Base-by-base conservation (phyloP, 345 rosid genomes). In the Limnanthes douglasii region DNA sequence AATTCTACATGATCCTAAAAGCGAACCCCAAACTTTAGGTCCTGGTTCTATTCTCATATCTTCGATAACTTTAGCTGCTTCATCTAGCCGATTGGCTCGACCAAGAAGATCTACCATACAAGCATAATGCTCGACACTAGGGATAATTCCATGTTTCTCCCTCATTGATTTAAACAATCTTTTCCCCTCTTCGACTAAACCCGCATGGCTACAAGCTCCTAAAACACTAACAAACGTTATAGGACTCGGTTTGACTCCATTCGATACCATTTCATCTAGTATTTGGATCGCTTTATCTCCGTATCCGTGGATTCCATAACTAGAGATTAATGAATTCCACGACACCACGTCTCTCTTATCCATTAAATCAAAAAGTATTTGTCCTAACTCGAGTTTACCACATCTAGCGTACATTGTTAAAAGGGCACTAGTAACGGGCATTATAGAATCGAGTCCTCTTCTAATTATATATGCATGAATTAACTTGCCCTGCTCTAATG, bases 61-160 rank as follows among this genome's bases (percentile, higher is more conserved):
- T 31, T 51, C 69, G 10, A 74, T 61, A 21, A 88, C 59, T 56
- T 62, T 66, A 47, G 68, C 73, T 12, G 97, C 97, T 57, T 73
- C 90, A 21, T 68, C 73, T 50, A 88, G 56, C 63, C 67, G 60
- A 53, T 79, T 83, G n/a, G 95, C 86, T 37, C 97, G 74, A 18
- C 97, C 93, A 43, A 79, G 79, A 28, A 88, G 84, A 62, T 83
- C 97, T 41, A 88, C 97, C 95, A 88, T 83, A 53, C 90, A 69
- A 47, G 97, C 95, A 51, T 88, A 88, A 61, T 88, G 97, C 69
- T 83, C 94, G 19, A 72, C 65, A 9, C 56, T 57, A 26, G 97
- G 95, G 35, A 43, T 28, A 11, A 83, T 70, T 50, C 65, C 43
- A 33, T 88, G 78, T 14, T 59, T 58, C 50, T 57, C 43, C 46